These are phyloP conservation scores for Chaetoscypha palmicola DNA, from an alignment of 2,329 filamentous ascomycete genomes.

Conservation along the genomic window DNA sequence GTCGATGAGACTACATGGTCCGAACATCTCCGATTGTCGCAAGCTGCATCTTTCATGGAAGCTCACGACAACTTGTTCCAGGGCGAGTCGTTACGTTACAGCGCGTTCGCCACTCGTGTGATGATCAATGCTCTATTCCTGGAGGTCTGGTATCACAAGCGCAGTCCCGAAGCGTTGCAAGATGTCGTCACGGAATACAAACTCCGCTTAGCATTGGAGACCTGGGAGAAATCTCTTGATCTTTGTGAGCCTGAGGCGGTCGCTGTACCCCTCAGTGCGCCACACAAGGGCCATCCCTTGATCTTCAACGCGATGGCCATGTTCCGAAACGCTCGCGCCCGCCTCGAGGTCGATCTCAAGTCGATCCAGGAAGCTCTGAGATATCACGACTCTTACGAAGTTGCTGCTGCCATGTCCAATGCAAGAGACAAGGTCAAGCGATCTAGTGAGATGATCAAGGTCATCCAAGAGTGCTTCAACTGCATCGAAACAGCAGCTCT, in stretches of 20 bases:
- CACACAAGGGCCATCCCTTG: constrained; percentile 90
- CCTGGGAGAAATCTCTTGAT: constrained; percentile 96
- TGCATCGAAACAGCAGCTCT: constrained; percentile 94
- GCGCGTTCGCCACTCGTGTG: constrained; percentile 90
- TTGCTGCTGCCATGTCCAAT: constrained; percentile 92
- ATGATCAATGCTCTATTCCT: constrained; percentile 99
- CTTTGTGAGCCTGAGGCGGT: constrained; percentile 88
- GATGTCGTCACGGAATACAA: constrained; percentile 98
- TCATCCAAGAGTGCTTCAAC: constrained; percentile 95
- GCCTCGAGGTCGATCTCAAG: constrained; percentile 92
- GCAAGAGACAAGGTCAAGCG: constrained; percentile 91
- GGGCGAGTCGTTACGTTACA: constrained; percentile 84
- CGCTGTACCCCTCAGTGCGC: constrained; percentile 81
- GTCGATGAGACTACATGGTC: constrained; percentile 77
- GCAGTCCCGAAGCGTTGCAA: constrained; percentile 93
- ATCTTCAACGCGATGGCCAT: constrained; percentile 98
- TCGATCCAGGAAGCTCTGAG: constrained; percentile 87
- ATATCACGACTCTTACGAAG: constrained; percentile 95
- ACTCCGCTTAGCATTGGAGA: constrained; percentile 87
- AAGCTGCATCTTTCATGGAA: constrained; percentile 80
- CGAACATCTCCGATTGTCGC: constrained; percentile 64
- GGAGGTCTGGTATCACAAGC: constrained; percentile 98
- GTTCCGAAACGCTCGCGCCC: constrained; percentile 87
- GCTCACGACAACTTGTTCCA: constrained; percentile 95
- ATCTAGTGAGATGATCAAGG: constrained; percentile 95